Evolutionary conservation across 2,329 filamentous ascomycete genomes (phyloP), one percentile per base, ranked within the genome.

Genomic region (Colletotrichum musicola): DNA sequence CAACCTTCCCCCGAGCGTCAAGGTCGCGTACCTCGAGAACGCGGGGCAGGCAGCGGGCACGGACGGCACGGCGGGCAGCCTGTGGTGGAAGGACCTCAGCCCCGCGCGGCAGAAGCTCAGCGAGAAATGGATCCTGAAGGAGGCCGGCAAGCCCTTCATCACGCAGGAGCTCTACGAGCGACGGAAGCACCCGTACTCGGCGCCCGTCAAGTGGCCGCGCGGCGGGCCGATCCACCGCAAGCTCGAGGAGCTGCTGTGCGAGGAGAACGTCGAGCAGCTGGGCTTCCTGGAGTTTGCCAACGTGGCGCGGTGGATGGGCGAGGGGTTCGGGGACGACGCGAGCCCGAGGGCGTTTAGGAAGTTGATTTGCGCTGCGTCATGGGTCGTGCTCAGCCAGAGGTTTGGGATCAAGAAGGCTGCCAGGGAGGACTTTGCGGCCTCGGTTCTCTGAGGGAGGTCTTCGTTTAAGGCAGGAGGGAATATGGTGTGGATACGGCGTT

Each of bases 111-210:
- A 72, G 12, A 68, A 71, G 1, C 77, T 84, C 47, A 73, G 73
- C 1, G 84, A 87, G 74, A 86, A 88, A 69, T 85, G 82, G 79
- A 81, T 87, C 30, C 78, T 88, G 1, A 81, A 83, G 3, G 82
- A 88, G 71, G 85, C 67, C 5, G 67, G 44, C 16, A 67, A 63
- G 63, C 67, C 67, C 4, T 69, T 67, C 25, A 80, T 88, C 64
- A 85, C 85, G 0, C 76, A 83, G 14, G 86, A 88, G 74, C 73
- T 87, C 4, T 88, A 87, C 73, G 74, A 78, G 35, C 76, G 83
- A 10, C 82, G 76, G 69, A 88, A 88, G 73, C 79, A 84, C n/a
- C 79, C 83, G 0, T 88, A 83, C 70, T 73, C 79, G n/a, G 85
- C 83, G 1, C 86, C 85, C 0, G 75, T 77, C 0, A 75, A 71